A percentile compares a stretch with the other conserved stretches of the same genome.
Conservation (phyloP, 192 early-diverging fungal species). For the Dissophora globulifera region DNA sequence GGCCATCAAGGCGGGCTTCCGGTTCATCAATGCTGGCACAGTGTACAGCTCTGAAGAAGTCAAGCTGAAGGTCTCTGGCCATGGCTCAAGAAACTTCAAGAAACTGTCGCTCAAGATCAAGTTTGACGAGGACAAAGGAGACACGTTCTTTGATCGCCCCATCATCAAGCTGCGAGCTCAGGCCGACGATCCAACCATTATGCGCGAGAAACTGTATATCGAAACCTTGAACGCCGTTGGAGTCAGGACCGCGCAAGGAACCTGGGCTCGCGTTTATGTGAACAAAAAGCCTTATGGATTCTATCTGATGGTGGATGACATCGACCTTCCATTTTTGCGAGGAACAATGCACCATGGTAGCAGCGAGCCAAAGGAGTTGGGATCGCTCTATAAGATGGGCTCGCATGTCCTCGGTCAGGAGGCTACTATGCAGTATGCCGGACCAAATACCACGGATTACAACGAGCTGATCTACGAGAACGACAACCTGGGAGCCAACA, state of each 20-base stretch:
- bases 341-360: constrained; percentile 31
- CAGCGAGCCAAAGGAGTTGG: constrained; percentile 7
- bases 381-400: constrained; percentile 47
- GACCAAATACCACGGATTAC: constrained; percentile 25
- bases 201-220: constrained; percentile 54
- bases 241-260: constrained; percentile 20
- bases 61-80: constrained; percentile 54
- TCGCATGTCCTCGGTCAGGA: constrained; percentile 25
- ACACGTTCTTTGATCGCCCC: constrained; percentile 47
- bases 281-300: constrained; percentile 53
- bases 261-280: constrained; percentile 48
- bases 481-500: constrained; percentile 25
- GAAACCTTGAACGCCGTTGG: constrained; percentile 41
- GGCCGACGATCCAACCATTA: constrained; percentile 44
- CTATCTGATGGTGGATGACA: constrained; percentile 51
- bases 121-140: constrained; percentile 25
- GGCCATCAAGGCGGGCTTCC: constrained; percentile 29
- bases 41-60: constrained; percentile 31
- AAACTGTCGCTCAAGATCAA: constrained; percentile 56
- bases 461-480: constrained; percentile 41
- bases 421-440: constrained; percentile 42
- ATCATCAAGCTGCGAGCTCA: constrained; percentile 49
- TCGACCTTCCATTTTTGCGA: constrained; percentile 39
- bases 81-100: constrained; percentile 44
- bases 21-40: constrained; percentile 29